phyloP scores from a whole-genome alignment of 2,329 filamentous ascomycete species.

The Geosmithia morbida region DNA sequence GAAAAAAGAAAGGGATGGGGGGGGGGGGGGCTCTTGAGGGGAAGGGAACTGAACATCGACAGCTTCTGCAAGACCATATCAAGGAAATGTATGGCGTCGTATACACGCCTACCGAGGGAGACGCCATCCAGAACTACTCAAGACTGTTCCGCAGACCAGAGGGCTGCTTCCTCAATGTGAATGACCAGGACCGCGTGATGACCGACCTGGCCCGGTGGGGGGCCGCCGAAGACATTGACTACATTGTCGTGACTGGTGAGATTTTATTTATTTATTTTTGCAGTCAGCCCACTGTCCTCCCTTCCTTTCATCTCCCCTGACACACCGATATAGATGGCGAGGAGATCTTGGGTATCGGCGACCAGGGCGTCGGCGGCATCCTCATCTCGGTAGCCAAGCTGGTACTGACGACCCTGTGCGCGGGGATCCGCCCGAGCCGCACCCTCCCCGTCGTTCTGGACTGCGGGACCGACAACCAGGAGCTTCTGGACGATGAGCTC shows the following conservation, averaged over 20 bases:
- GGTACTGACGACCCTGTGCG: constrained; percentile 69
- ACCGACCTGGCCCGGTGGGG: constrained; percentile 56
- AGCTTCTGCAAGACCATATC: constrained; percentile 45
- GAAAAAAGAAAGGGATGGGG: too few species aligned
- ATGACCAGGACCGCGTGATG: constrained; percentile 50
- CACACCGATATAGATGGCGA: constrained; percentile 29
- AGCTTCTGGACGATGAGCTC: constrained; percentile 58
- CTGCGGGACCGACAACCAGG: constrained; percentile 71
- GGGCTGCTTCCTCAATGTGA: constrained; percentile 68
- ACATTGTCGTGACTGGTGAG: constrained; percentile 73
- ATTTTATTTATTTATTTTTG: too few species aligned
- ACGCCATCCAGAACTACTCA: constrained; percentile 77
- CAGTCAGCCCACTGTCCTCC: too few species aligned
- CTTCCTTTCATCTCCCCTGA: background rate
- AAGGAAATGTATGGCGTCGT: constrained; percentile 86
- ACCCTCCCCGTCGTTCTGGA: constrained; percentile 73
- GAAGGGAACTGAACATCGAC: too few species aligned
- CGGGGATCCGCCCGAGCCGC: constrained; percentile 69
- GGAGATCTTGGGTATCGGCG: constrained; percentile 76
- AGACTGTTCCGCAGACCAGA: constrained; percentile 63
- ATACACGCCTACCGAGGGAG: constrained; percentile 81
- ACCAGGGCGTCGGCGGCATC: constrained; percentile 76
- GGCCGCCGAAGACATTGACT: constrained; percentile 60
- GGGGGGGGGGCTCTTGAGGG: too few species aligned
- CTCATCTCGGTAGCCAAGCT: constrained; percentile 77